Conservation (phyloP, 139 green algal species). For the Tetraselmis chui region DNA sequence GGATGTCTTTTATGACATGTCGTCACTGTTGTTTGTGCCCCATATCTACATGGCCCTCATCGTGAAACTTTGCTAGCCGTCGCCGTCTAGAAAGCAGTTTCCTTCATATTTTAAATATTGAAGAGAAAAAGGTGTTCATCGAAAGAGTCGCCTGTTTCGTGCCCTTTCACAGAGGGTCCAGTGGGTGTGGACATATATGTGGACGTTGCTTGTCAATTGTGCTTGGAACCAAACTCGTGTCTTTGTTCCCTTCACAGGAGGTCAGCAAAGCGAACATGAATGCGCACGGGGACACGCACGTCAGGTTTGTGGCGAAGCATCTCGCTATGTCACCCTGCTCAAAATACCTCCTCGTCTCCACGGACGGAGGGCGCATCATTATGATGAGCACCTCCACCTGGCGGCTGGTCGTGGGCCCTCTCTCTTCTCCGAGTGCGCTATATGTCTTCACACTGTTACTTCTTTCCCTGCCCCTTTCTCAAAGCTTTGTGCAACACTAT, state of each 20-base stretch:
- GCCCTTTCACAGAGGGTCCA: no score
- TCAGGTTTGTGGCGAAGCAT: slow-evolving; percentile 44
- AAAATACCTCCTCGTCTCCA: slow-evolving; percentile 40
- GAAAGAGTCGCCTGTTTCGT: no score
- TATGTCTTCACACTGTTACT: background rate
- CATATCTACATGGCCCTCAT: background rate
- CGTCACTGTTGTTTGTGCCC: no score
- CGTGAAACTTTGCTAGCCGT: background rate
- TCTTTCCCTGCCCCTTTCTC: background rate
- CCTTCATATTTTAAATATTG: background rate
- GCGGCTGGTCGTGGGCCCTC: background rate
- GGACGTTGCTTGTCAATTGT: background rate
- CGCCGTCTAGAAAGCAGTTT: background rate
- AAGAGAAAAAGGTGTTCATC: background rate
- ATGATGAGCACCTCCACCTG: slow-evolving; percentile 15
- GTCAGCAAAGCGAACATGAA: slow-evolving; percentile 51
- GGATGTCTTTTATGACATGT: no score
- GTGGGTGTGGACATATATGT: background rate
- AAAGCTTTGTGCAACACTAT: background rate
- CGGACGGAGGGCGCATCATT: slow-evolving; percentile 44
- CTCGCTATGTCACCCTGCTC: slow-evolving; percentile 39
- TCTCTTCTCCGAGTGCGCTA: no score
- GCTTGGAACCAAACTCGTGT: no score
- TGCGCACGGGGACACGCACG: slow-evolving; percentile 45
- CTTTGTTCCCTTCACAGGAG: slow-evolving; percentile 3